These are phyloP conservation scores for Pseudogymnoascus sp. DNA, from an alignment of 2,329 filamentous ascomycete species.

Conservation along the genomic window DNA sequence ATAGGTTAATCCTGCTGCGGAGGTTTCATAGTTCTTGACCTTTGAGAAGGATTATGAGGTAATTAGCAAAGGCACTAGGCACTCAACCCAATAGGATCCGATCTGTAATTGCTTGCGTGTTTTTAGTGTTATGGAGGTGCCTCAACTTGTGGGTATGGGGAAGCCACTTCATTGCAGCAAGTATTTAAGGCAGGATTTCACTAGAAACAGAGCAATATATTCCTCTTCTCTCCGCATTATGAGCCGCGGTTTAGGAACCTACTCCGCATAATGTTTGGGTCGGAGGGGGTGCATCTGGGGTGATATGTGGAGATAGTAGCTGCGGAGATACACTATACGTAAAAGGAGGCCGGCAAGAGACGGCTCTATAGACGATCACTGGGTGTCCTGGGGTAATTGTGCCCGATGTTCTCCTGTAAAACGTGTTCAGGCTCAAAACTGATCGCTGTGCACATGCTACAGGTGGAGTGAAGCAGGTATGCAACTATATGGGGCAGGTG, in stretches of 20 bases:
- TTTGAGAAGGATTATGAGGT: neutral
- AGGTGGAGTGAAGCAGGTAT: too few relatives aligned
- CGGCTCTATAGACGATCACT: neutral
- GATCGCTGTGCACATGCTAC: neutral
- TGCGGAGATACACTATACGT: neutral
- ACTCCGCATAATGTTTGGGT: neutral
- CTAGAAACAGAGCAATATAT: neutral
- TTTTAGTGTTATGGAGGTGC: neutral
- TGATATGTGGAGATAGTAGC: neutral
- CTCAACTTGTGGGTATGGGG: neutral
- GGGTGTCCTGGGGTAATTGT: neutral
- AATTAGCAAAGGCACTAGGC: neutral
- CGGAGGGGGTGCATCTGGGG: neutral
- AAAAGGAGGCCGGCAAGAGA: neutral
- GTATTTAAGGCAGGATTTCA: neutral
- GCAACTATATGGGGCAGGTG: too few relatives aligned
- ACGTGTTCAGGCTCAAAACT: neutral
- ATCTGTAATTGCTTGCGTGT: neutral
- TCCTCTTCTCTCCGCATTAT: neutral
- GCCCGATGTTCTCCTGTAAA: neutral
- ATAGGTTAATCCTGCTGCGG: neutral
- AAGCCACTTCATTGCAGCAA: neutral
- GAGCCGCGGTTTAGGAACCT: neutral
- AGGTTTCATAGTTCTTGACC: neutral
- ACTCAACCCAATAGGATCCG: too few relatives aligned